Evolutionary conservation across 768 basidiomycete species (phyloP).

Genomic region (Termitomyces sp.): DNA sequence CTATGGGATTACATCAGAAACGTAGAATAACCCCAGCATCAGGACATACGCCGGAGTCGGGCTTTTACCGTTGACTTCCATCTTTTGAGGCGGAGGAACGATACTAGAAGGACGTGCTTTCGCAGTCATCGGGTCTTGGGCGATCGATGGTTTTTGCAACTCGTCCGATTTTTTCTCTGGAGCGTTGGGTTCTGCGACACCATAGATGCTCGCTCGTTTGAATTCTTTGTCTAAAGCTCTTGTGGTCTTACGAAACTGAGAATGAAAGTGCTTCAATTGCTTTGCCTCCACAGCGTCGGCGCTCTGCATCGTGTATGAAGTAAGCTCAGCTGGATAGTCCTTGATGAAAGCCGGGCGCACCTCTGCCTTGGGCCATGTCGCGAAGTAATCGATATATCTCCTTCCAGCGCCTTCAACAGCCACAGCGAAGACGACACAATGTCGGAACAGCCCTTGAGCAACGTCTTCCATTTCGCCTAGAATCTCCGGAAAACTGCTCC

Average conservation of each 20-base stretch:
- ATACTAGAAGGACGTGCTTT: conserved; percentile 13
- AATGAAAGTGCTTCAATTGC: conserved; percentile 27
- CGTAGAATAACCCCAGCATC: background rate
- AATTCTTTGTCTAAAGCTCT: conserved; percentile 37
- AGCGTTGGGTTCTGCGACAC: conserved; percentile 4
- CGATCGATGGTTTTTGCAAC: background rate
- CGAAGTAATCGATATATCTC: conserved; percentile 44
- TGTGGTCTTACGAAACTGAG: conserved; percentile 35
- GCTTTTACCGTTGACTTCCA: conserved; percentile 5
- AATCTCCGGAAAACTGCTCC: conserved; percentile 10
- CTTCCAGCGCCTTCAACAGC: conserved; percentile 30
- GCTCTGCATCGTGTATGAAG: conserved; percentile 1
- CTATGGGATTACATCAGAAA: conserved; percentile 17
- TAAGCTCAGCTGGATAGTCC: background rate
- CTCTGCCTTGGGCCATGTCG: conserved; percentile 40
- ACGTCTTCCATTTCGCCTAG: conserved; percentile 11
- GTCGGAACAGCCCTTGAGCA: conserved; percentile 11
- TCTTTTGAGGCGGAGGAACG: conserved; percentile 9
- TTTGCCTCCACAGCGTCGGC: conserved; percentile 4
- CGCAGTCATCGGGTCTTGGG: background rate
- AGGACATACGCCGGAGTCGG: conserved; percentile 9
- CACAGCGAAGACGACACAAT: conserved; percentile 41
- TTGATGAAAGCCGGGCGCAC: conserved; percentile 17
- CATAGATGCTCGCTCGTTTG: conserved; percentile 22
- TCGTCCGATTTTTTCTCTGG: background rate